Conservation (phyloP, 148 eudicot species). For the Amaranthus cruentus region DNA sequence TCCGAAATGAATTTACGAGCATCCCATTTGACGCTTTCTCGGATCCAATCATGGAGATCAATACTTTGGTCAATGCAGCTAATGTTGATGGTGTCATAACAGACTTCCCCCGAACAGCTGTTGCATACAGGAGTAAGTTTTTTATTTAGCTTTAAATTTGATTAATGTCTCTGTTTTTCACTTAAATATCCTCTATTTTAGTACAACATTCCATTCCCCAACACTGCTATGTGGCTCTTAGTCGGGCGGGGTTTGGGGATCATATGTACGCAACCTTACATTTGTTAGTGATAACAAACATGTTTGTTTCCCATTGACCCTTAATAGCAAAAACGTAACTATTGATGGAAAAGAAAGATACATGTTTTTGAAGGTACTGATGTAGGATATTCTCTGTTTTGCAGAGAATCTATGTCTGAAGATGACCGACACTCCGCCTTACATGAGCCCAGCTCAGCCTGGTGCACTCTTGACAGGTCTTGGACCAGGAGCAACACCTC, state of each 20-base stretch:
- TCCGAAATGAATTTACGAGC: constrained; percentile 62
- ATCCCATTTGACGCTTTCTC: constrained; percentile 77
- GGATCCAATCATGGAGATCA: constrained; percentile 60
- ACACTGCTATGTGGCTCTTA: too few species aligned
- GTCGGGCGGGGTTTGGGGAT: too few species aligned
- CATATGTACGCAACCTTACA: too few species aligned
- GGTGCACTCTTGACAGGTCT: constrained; percentile 37
- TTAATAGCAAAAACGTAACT: too few species aligned
- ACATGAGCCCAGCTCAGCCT: constrained; percentile 51
- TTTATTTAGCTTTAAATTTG: neutral
- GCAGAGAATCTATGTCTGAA: constrained; percentile 66
- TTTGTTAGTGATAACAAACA: too few species aligned
- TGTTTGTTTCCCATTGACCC: too few species aligned
- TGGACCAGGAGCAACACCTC: constrained; percentile 28
- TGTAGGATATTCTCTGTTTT: neutral
- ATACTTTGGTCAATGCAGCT: constrained; percentile 33
- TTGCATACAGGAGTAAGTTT: constrained; percentile 69
- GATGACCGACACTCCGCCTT: constrained; percentile 30
- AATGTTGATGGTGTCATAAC: constrained; percentile 67
- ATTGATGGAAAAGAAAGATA: too few species aligned
- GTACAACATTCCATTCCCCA: too few species aligned
- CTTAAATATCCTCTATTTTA: too few species aligned
- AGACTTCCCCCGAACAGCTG: constrained; percentile 69
- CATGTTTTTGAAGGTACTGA: too few species aligned
- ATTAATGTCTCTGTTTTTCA: neutral